A percentile compares a stretch with the other conserved stretches of the same genome.
phyloP scores from a whole-genome alignment of 768 basidiomycete genomes.

The Mycena filopes region DNA sequence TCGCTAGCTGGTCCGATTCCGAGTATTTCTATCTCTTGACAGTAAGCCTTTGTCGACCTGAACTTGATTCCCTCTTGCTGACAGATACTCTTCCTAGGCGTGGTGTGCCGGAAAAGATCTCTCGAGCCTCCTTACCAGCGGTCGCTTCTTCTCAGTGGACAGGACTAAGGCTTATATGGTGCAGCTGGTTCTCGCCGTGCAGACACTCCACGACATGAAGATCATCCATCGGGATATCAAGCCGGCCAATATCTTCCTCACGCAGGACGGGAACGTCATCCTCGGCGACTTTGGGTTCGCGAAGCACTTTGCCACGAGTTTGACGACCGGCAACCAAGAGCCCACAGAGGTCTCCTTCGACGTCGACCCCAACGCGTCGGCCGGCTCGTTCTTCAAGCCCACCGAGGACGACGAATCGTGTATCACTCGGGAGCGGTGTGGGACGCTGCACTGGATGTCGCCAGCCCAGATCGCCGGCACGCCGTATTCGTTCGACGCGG shows the following conservation, averaged over 20 bases:
- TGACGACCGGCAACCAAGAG: constrained; percentile 8
- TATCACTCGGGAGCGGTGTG: constrained; percentile 31
- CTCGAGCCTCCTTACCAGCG: constrained; percentile 10
- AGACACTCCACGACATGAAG: constrained; percentile 23
- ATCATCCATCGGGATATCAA: constrained; percentile 39
- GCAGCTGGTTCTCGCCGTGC: constrained; percentile 35
- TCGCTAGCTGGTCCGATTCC: constrained; percentile 38
- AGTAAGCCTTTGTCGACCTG: constrained; percentile 23
- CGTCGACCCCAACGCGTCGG: constrained; percentile 10
- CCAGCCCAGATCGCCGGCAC: constrained; percentile 32
- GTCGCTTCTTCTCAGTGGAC: constrained; percentile 11
- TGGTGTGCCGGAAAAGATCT: constrained; percentile 36
- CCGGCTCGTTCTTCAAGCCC: background rate
- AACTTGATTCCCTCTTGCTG: background rate
- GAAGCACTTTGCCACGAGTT: background rate
- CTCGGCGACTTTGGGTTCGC: constrained; percentile 34
- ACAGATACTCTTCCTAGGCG: background rate
- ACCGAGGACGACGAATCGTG: too few species aligned
- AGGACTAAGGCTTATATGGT: constrained; percentile 34
- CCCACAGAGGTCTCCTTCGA: constrained; percentile 3
- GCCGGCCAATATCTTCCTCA: constrained; percentile 36
- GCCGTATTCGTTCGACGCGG: constrained; percentile 42
- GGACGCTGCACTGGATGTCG: constrained; percentile 36
- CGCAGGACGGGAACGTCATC: constrained; percentile 29
- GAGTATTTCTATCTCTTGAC: constrained; percentile 37